Conservation (phyloP, 129 eudicot genomes). For the Glebionis coronaria region DNA sequence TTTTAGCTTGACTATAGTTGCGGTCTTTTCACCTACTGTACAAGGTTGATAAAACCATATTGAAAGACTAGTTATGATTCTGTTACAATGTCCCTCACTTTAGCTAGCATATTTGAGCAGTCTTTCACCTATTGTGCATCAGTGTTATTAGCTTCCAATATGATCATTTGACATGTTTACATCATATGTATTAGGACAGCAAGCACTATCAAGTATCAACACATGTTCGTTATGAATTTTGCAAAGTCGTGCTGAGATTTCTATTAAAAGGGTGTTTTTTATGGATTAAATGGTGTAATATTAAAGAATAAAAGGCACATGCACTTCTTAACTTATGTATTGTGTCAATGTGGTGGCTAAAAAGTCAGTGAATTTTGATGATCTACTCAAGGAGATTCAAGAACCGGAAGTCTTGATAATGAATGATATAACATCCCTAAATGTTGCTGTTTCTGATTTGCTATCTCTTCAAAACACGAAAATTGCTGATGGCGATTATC, state of each 20-base stretch:
- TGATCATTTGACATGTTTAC: no score
- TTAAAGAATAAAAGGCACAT: not conserved
- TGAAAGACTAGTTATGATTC: no score
- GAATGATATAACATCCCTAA: slow-evolving; percentile 65
- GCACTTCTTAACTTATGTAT: slow-evolving; percentile 7
- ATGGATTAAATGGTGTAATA: not conserved
- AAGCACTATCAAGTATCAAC: no score
- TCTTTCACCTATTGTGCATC: no score
- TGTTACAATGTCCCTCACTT: no score
- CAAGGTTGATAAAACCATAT: no score
- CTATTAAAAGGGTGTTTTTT: not conserved
- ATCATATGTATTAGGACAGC: no score
- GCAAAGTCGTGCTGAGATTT: not conserved
- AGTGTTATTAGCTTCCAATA: no score
- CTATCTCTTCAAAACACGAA: slow-evolving; percentile 60
- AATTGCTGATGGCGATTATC: slow-evolving; percentile 50
- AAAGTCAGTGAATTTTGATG: slow-evolving; percentile 72
- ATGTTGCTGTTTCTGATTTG: slow-evolving; percentile 61
- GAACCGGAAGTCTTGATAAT: slow-evolving; percentile 58
- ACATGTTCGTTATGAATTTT: no score
- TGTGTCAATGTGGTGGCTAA: slow-evolving; percentile 55
- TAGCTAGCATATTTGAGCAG: no score
- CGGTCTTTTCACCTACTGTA: no score
- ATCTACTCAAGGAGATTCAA: slow-evolving; percentile 76
- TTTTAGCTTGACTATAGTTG: no score